A percentile compares a stretch with the other conserved stretches of the same genome.
Evolutionary conservation across 805 yeast genomes (phyloP).

Genomic region (Pichia phayaonensis): DNA sequence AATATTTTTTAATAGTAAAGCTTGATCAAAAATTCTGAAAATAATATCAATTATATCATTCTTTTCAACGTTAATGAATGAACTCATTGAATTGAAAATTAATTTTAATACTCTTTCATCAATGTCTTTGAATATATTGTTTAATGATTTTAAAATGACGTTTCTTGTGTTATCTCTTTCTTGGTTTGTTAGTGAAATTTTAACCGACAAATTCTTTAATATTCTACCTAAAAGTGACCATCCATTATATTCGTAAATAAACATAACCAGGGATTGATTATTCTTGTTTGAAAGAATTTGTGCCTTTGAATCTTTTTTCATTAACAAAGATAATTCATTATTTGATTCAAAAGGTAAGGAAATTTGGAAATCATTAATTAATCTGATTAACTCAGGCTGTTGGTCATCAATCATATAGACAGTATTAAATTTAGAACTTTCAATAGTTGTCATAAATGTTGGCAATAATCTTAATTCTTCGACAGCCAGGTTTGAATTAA

Average conservation of each 20-base stretch:
- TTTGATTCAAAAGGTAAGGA: constrained; percentile 44
- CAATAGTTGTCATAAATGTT: constrained; percentile 51
- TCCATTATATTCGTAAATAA: constrained; percentile 70
- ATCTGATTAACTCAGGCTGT: constrained; percentile 41
- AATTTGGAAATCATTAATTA: constrained; percentile 35
- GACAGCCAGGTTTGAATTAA: constrained; percentile 61
- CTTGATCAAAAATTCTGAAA: constrained; percentile 59
- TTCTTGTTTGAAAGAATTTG: constrained; percentile 25
- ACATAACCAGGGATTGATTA: constrained; percentile 41
- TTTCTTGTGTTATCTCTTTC: constrained; percentile 35
- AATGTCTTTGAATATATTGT: constrained; percentile 37
- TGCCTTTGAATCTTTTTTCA: constrained; percentile 57
- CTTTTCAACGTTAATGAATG: constrained; percentile 24
- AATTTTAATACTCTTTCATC: constrained; percentile 24
- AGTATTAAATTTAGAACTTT: constrained; percentile 31
- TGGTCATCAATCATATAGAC: constrained; percentile 43
- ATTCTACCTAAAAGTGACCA: constrained; percentile 82
- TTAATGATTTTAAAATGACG: constrained; percentile 44
- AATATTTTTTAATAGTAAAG: constrained; percentile 48
- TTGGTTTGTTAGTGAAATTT: constrained; percentile 28
- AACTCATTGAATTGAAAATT: constrained; percentile 29
- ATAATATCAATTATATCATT: constrained; percentile 43
- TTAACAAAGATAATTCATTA: constrained; percentile 37
- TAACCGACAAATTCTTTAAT: constrained; percentile 51
- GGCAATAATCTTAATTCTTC: constrained; percentile 50